Evolutionary conservation across 1,284 basidiomycete species (phyloP), one percentile per base, ranked within the genome.

Genomic region (Pseudozyma flocculosa): DNA sequence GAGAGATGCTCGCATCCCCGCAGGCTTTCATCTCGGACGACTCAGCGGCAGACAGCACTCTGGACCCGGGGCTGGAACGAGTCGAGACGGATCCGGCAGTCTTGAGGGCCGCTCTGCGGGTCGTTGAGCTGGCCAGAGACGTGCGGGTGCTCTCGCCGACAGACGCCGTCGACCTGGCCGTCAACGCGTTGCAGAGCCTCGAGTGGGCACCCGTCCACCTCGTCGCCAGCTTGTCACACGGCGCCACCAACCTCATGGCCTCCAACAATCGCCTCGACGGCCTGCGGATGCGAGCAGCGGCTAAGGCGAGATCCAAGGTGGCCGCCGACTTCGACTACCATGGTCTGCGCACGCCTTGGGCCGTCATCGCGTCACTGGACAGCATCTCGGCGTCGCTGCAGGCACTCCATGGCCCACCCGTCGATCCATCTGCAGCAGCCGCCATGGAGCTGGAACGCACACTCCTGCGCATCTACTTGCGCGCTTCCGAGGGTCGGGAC

Each of bases 171-270:
- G 53, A 51, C 18, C 57, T 57, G 23, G 42, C 50, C 19, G 19
- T 61, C 18, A 57, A 57, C 39, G 42, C 37, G 17, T 49, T 65
- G 4, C 62, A 65, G 43, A 41, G 50, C 1, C 41, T 30, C 21
- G 43, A 54, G 24, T 64, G 57, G 61, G 45, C 50, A 15, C 48
- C 61, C 1, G 50, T 58, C 48, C 52, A 59, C 44, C 22, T 59
- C 7, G 48, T 54, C 18, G 22, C 3, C n/a, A n/a, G n/a, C n/a
- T n/a, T n/a, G n/a, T n/a, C n/a, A n/a, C n/a, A n/a, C n/a, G n/a
- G n/a, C n/a, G n/a, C n/a, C n/a, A n/a, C n/a, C n/a, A n/a, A n/a
- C n/a, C n/a, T n/a, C n/a, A n/a, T n/a, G n/a, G n/a, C n/a, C n/a
- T n/a, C n/a, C n/a, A n/a, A n/a, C n/a, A n/a, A n/a, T n/a, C n/a